phyloP scores from a whole-genome alignment of 805 yeast species.

The Brettanomyces naardenensis region DNA sequence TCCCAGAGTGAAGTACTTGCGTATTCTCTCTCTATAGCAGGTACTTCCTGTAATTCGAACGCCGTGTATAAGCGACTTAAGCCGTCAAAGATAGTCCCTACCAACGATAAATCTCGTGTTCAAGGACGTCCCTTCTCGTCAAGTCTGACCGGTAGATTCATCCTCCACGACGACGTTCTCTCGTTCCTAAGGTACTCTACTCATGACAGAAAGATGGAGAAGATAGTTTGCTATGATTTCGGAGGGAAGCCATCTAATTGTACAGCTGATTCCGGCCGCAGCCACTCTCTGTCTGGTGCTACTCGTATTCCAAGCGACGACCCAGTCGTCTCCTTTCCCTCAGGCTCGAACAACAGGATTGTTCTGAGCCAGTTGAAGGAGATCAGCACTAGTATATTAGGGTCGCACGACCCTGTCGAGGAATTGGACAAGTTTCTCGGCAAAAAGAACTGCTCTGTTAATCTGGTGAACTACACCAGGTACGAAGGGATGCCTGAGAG shows the following conservation, averaged over 20 bases:
- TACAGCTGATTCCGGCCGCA: too few species aligned
- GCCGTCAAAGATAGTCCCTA: conserved; percentile 5
- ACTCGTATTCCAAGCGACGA: not conserved
- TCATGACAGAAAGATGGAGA: conserved; percentile 14
- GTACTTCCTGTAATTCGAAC: conserved; percentile 19
- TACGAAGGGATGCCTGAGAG: not conserved
- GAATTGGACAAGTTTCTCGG: conserved; percentile 5
- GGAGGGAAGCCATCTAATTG: too few species aligned
- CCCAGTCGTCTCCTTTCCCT: too few species aligned
- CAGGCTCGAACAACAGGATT: too few species aligned
- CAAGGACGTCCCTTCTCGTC: conserved; percentile 31
- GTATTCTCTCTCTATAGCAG: conserved; percentile 20
- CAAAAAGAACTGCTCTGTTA: conserved; percentile 4
- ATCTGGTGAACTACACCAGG: not conserved
- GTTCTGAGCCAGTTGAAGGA: conserved; percentile 7
- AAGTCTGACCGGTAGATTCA: conserved; percentile 20
- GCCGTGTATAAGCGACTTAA: conserved; percentile 20
- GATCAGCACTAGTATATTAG: conserved; percentile 4
- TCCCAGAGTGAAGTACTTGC: too few species aligned
- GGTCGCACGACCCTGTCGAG: conserved; percentile 5
- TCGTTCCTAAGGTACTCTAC: conserved; percentile 20
- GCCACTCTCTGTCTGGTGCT: not conserved
- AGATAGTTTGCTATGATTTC: conserved; percentile 15
- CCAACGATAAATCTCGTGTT: conserved; percentile 12
- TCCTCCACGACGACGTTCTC: conserved; percentile 19